phyloP scores from a whole-genome alignment of 1,284 basidiomycete species.

The Tetrapyrgos nigripes region DNA sequence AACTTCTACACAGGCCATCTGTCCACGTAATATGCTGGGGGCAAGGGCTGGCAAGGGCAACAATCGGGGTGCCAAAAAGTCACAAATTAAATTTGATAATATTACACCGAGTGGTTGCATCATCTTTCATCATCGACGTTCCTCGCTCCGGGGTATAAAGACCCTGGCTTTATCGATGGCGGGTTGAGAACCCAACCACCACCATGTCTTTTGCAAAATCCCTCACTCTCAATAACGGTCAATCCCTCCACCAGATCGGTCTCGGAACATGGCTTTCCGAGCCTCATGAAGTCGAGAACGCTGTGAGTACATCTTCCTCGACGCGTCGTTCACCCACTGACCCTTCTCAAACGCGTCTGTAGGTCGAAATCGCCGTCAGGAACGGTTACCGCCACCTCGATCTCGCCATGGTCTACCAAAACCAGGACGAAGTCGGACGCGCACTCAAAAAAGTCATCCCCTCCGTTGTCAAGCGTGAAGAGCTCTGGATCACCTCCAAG shows the following conservation, averaged over 20 bases:
- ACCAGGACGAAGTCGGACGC: conserved; percentile 78
- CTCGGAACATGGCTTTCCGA: conserved; percentile 85
- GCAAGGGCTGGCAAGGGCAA: too few relatives aligned
- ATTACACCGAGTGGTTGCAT: too few relatives aligned
- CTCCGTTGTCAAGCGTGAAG: conserved; percentile 79
- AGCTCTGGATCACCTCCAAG: conserved; percentile 88
- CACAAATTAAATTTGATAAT: too few relatives aligned
- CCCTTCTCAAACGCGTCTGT: too few relatives aligned
- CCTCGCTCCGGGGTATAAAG: too few relatives aligned
- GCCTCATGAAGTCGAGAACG: conserved; percentile 79
- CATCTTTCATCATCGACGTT: too few relatives aligned
- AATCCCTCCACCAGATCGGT: conserved; percentile 73
- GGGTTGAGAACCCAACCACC: conserved; percentile 6
- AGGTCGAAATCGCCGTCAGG: conserved; percentile 78
- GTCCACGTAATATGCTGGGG: too few relatives aligned
- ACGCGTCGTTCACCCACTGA: too few relatives aligned
- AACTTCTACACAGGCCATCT: too few relatives aligned
- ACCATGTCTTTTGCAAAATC: conserved; percentile 66
- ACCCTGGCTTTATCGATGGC: too few relatives aligned
- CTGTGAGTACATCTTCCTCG: conserved; percentile 54
- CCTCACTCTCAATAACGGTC: conserved; percentile 59
- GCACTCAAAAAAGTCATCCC: conserved; percentile 82
- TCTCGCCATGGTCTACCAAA: conserved; percentile 75
- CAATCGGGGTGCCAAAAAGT: too few relatives aligned
- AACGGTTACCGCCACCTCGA: conserved; percentile 85